A percentile compares a stretch with the other conserved stretches of the same genome.
Evolutionary conservation across 306 rosid species (phyloP).

Genomic region (Prinsepia uniflora): DNA sequence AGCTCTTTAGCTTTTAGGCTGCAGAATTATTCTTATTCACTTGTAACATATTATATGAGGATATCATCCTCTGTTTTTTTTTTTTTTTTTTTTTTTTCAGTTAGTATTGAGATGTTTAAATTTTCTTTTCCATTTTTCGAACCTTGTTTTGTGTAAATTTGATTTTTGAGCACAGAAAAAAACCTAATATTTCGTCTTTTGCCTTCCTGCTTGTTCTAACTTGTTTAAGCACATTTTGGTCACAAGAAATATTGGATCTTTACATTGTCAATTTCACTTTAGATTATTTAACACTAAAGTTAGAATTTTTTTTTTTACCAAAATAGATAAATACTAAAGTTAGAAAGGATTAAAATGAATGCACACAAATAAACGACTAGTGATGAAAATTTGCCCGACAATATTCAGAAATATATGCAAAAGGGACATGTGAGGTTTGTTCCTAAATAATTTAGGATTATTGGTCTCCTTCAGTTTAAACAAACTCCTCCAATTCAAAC

Average conservation of each 20-base stretch:
- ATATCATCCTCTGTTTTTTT: neutral
- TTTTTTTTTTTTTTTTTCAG: neutral
- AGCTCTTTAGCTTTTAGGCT: neutral
- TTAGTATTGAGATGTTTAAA: conserved; percentile 25
- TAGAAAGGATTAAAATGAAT: too few relatives aligned
- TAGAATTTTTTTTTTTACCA: too few relatives aligned
- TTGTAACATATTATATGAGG: neutral
- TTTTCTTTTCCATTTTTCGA: neutral
- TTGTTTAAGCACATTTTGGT: neutral
- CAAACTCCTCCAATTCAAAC: neutral
- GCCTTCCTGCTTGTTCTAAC: neutral
- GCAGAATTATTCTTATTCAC: conserved; percentile 7
- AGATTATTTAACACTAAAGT: too few relatives aligned
- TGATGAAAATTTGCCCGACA: neutral
- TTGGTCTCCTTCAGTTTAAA: neutral
- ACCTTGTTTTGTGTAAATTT: conserved; percentile 17
- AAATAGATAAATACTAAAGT: too few relatives aligned
- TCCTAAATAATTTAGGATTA: neutral
- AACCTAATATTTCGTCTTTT: neutral
- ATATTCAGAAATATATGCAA: neutral
- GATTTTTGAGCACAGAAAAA: neutral
- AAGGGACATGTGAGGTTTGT: neutral
- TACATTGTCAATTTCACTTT: too few relatives aligned
- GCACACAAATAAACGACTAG: too few relatives aligned
- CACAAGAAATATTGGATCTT: neutral